Conservation (phyloP, 345 rosid genomes). For the Rhizophora mangle region DNA sequence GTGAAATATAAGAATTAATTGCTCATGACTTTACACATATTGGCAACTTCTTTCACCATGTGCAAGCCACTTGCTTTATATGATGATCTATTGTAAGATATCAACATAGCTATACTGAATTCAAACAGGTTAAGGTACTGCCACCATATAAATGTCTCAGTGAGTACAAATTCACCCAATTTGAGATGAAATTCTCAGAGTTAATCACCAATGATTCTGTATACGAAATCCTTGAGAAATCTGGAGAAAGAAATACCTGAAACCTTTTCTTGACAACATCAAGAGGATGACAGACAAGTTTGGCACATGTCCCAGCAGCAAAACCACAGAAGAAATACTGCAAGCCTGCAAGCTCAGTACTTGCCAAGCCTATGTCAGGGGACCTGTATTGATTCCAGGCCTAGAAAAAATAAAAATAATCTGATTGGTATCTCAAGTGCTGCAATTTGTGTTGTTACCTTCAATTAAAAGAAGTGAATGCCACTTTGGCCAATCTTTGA, state of each 20-base stretch:
- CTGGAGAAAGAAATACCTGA: slow-evolving; percentile 54
- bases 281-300: slow-evolving; percentile 98
- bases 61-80: neutral
- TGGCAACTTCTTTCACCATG: neutral
- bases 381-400: slow-evolving; percentile 57
- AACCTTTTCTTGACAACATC: slow-evolving; percentile 96
- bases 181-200: neutral
- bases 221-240: neutral
- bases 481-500: neutral
- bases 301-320: slow-evolving; percentile 94
- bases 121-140: no score
- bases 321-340: slow-evolving; percentile 86
- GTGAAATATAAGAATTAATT: neutral
- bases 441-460: neutral
- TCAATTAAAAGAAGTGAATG: neutral
- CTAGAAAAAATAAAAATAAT: slow-evolving; percentile 32
- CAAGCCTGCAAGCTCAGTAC: slow-evolving; percentile 57
- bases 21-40: neutral
- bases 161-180: neutral
- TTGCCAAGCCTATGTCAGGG: slow-evolving; percentile 31
- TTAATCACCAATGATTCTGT: neutral
- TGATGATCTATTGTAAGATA: no score
- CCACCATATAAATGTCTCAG: no score
- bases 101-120: no score
- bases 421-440: neutral